Base-by-base conservation (phyloP, 2,329 filamentous ascomycete species). In the Neopestalotiopsis clavispora region DNA sequence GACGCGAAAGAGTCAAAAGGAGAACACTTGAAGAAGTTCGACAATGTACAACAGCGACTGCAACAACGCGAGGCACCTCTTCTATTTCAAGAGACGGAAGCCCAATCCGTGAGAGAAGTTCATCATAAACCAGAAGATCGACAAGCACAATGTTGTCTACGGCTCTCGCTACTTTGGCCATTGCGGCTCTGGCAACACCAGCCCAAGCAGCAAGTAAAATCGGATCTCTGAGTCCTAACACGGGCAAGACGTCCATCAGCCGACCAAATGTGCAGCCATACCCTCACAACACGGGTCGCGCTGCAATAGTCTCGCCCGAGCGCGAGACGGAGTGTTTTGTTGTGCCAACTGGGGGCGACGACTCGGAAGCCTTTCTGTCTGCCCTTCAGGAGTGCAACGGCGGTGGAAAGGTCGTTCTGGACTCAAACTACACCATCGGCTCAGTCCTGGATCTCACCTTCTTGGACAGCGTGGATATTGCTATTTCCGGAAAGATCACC, bases 401-500 rank as follows among this genome's bases (percentile, higher is more conserved):
- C 69, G 89, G 89, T 12, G 90, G 90, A 7, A 87, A 86, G 13
- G 86, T 91, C 4, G 81, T 91, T 1, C 87, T 92, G 20, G 85
- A 87, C 38, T 80, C 83, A 68, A 83, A 82, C 4, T 93, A 92
- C 75, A 87, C 84, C 1, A 86, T 93, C 70, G 89, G 85, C 14
- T 91, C 88, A 0, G 88, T 90, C 0, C 76, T 93, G 42, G 88
- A 93, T 73, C 78, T 92, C 72, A 91, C 88, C 0, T 91, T 90
- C 76, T 80, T 92, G 20, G 82, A 88, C 58, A 82, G 87, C 71
- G 84, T 93, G 38, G 91, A 93, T 76, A 79, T 92, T 4, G 85
- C 87, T 82, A 81, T 81, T 68, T 78, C 76, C 0, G 89, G 88
- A 28, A 85, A 84, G 28, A 84, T 92, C 23, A 81, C 86, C 68